Evolutionary conservation across 2,329 filamentous ascomycete genomes (phyloP).

Genomic region (Proliferodiscus dingleyae): DNA sequence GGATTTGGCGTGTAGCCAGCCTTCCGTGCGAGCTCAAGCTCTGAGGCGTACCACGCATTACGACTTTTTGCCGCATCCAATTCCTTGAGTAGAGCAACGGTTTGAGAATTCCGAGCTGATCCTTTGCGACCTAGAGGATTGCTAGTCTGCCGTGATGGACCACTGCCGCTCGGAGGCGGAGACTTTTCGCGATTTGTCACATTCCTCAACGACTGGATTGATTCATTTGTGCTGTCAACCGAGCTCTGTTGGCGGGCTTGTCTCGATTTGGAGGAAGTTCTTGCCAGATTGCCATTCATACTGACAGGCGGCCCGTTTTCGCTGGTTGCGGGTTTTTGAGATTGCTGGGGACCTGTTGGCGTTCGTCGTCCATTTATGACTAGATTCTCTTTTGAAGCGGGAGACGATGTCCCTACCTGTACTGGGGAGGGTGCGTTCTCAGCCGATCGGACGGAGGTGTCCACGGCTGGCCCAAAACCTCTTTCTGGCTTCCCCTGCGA

Average conservation of each 20-base stretch:
- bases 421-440: slow-evolving; percentile 43
- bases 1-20: slow-evolving; percentile 76
- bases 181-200: slow-evolving; percentile 45
- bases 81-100: slow-evolving; percentile 76
- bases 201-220: slow-evolving; percentile 38
- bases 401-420: slow-evolving; percentile 29
- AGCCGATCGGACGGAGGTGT: slow-evolving; percentile 34
- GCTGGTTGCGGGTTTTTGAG: slow-evolving; percentile 29
- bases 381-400: slow-evolving; percentile 42
- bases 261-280: slow-evolving; percentile 46
- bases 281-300: slow-evolving; percentile 17
- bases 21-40: slow-evolving; percentile 86
- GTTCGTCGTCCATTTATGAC: slow-evolving; percentile 58
- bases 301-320: slow-evolving; percentile 26
- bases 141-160: slow-evolving; percentile 50
- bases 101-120: slow-evolving; percentile 50
- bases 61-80: slow-evolving; percentile 77
- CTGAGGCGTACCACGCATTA: slow-evolving; percentile 96
- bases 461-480: slow-evolving; percentile 27
- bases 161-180: slow-evolving; percentile 42
- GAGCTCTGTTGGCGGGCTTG: slow-evolving; percentile 59
- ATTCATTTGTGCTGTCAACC: slow-evolving; percentile 62
- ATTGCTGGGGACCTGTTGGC: slow-evolving; percentile 48
- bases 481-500: slow-evolving; percentile 25
- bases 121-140: slow-evolving; percentile 57